Percentiles rank a stretch among this genome's conserved stretches.
These are phyloP conservation scores for Plasmodium fragile DNA, from an alignment of 169 alveolate genomes.

Conservation along the genomic window DNA sequence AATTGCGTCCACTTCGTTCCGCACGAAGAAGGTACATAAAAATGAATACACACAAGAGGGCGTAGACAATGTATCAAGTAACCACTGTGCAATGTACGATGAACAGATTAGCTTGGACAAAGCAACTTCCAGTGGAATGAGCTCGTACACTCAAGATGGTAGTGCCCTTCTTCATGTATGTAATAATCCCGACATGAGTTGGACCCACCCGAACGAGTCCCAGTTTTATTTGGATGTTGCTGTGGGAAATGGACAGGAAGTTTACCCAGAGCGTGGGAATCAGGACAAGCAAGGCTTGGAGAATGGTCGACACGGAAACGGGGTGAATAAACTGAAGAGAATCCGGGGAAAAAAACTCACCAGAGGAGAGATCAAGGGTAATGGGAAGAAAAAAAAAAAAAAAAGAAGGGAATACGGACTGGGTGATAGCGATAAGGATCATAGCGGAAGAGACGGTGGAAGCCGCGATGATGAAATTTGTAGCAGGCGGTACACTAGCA, in stretches of 20 bases:
- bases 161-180: background rate
- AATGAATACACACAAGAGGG: background rate
- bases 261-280: background rate
- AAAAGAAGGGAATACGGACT: background rate
- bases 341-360: background rate
- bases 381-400: background rate
- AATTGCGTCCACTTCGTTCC: constrained; percentile 20
- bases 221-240: background rate
- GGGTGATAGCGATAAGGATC: background rate
- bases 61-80: background rate
- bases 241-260: background rate
- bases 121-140: background rate
- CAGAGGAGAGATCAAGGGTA: background rate
- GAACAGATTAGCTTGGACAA: background rate
- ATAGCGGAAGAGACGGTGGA: background rate
- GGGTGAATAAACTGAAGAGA: background rate
- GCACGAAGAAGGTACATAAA: constrained; percentile 20
- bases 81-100: background rate
- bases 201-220: background rate
- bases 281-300: background rate
- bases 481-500: background rate
- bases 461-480: background rate
- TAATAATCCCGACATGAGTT: background rate
- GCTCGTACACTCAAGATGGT: background rate
- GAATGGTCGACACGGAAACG: background rate